Conservation (phyloP, 345 rosid species). For the Nasturtium officinale region DNA sequence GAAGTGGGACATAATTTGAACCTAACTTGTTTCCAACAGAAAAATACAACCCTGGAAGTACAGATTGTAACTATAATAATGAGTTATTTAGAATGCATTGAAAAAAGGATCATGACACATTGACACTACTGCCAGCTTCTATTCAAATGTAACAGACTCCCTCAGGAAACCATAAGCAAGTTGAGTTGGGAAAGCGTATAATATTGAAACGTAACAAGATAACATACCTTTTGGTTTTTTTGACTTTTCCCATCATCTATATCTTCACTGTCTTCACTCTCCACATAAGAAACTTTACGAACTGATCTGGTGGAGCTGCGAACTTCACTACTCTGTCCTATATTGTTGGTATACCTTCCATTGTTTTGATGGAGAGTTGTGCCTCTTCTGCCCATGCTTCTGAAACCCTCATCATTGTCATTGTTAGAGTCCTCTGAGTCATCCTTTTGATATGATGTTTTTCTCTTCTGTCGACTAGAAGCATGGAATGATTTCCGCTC, state of each 20-base stretch:
- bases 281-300: constrained; percentile 97
- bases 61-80: constrained; percentile 5
- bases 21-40: neutral
- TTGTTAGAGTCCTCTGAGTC: constrained; percentile 70
- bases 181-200: neutral
- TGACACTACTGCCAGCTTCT: constrained; percentile 1
- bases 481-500: constrained; percentile 55
- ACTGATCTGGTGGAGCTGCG: constrained; percentile 89
- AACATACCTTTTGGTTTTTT: constrained; percentile 71
- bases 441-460: constrained; percentile 68
- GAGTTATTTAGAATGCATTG: constrained; percentile 18
- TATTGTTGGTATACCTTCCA: constrained; percentile 51
- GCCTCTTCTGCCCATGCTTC: constrained; percentile 64
- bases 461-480: constrained; percentile 64
- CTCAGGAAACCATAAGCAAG: constrained; percentile 8
- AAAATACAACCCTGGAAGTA: neutral
- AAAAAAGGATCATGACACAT: constrained; percentile 5
- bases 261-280: constrained; percentile 99
- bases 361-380: constrained; percentile 61
- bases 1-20: neutral
- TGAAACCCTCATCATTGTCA: constrained; percentile 65
- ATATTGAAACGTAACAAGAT: constrained; percentile 23
- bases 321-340: constrained; percentile 70
- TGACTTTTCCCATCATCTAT: constrained; percentile 79
- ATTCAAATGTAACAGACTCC: constrained; percentile 13